Evolutionary conservation across 2,329 filamentous ascomycete species (phyloP), one percentile per base, ranked within the genome.

Genomic region (Penicillium sclerotigenum): DNA sequence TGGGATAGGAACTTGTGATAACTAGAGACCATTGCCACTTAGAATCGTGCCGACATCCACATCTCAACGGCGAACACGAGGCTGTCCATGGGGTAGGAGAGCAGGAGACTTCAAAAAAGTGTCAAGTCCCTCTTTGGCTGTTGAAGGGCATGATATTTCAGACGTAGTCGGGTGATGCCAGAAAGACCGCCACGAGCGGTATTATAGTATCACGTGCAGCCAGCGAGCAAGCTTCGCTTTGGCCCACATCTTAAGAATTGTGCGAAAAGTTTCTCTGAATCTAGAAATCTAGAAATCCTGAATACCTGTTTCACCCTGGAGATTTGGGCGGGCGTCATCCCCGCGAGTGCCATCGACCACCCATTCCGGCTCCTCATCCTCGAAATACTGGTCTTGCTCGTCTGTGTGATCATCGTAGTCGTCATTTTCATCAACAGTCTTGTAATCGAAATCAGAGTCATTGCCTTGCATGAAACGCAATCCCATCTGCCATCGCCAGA

Each of bases 361-460:
- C 82, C 87, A 90, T 46, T 80, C 80, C 0, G 88, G 87, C 64
- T 89, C 87, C 77, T 96, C 88, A 6, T 86, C 85, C 22, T 91
- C 89, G 68, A 95, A 92, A 78, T 89, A 96, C 20, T 80, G 81
- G 36, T 96, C 90, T 71, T 93, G 81, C 61, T 83, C 80, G 77
- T 83, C 78, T 68, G 80, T 72, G 79, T 74, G 70, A 72, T 87
- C 84, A 69, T 96, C 90, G 54, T 85, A 87, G 20, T 86, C 85
- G 29, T 91, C 86, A 66, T 88, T 86, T 34, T 77, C 76, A 68
- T 96, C 91, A 5, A 96, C 87, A 3, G 61, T 65, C 1, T 66
- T 71, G 68, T 96, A 96, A 59, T 93, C 87, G 65, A 95, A 93
- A 46, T 95, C 90, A 1, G 81, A 79, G 67, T 95, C 91, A 6